Evolutionary conservation across 1,284 basidiomycete genomes (phyloP).

Genomic region (Coniferiporia weirii): DNA sequence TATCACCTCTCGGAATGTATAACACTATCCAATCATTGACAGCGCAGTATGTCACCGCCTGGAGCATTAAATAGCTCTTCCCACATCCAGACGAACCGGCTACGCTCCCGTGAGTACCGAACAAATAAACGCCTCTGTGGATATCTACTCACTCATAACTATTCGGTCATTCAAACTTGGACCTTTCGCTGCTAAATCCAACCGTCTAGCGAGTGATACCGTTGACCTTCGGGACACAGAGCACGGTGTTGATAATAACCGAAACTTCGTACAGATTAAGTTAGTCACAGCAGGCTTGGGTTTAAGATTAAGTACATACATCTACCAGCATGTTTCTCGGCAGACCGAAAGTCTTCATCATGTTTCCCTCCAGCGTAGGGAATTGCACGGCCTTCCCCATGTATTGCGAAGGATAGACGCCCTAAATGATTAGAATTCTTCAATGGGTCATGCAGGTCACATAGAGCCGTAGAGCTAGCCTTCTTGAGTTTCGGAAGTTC

Average conservation of each 20-base stretch:
- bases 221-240: slow-evolving; percentile 66
- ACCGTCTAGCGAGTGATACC: slow-evolving; percentile 41
- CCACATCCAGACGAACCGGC: slow-evolving; percentile 79
- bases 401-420: slow-evolving; percentile 2
- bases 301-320: slow-evolving; percentile 34
- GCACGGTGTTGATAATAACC: slow-evolving; percentile 56
- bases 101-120: slow-evolving; percentile 27
- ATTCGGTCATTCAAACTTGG: slow-evolving; percentile 45
- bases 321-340: slow-evolving; percentile 62
- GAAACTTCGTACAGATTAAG: slow-evolving; percentile 41
- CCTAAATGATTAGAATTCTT: background rate
- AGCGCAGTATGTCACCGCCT: slow-evolving; percentile 71
- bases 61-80: slow-evolving; percentile 80
- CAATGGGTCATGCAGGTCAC: background rate
- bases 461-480: background rate
- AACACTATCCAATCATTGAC: slow-evolving; percentile 79
- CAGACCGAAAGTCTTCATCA: slow-evolving; percentile 56
- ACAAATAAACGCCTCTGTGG: background rate
- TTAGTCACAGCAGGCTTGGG: background rate
- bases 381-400: slow-evolving; percentile 42
- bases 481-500: slow-evolving; percentile 3
- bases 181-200: slow-evolving; percentile 41
- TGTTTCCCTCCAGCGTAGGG: slow-evolving; percentile 39
- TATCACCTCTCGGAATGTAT: slow-evolving; percentile 78
- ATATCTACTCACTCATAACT: slow-evolving; percentile 51